Conservation (phyloP, 2,329 filamentous ascomycete species). For the Fusarium cicatricum region DNA sequence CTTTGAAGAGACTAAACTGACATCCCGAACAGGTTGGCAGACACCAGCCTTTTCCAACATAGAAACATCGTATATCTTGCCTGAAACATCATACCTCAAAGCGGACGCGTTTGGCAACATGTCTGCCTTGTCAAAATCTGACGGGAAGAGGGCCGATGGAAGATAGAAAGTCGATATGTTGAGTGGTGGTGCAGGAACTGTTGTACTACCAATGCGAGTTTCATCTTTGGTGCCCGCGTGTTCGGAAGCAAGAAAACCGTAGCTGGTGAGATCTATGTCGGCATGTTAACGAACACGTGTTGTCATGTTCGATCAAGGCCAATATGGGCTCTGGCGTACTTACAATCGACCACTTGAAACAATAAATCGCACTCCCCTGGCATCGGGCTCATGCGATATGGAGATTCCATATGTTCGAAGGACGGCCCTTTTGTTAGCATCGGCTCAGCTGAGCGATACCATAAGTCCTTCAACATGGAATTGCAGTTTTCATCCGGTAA, state of each 20-base stretch:
- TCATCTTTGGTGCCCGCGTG: too few species aligned
- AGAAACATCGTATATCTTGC: not conserved
- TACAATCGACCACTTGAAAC: too few species aligned
- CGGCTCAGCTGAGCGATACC: too few species aligned
- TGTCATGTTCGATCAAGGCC: too few species aligned
- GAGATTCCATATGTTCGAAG: too few species aligned
- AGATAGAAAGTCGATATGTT: slow-evolving; percentile 3
- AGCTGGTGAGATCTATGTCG: not conserved
- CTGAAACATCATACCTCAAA: not conserved
- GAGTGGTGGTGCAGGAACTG: slow-evolving; percentile 1
- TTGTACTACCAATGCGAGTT: not conserved
- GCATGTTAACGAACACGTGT: too few species aligned
- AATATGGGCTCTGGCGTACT: too few species aligned
- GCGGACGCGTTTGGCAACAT: too few species aligned
- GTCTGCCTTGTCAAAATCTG: too few species aligned
- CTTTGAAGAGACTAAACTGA: not conserved
- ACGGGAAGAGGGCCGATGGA: fast-evolving
- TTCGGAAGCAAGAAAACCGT: not conserved
- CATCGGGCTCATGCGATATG: too few species aligned
- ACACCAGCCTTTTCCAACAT: not conserved
- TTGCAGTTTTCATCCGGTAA: not conserved
- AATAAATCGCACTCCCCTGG: too few species aligned
- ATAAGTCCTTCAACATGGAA: not conserved
- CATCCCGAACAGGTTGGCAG: slow-evolving; percentile 8
- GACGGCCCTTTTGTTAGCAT: not conserved